phyloP scores from a whole-genome alignment of 768 basidiomycete species.

The Suillus variegatus region DNA sequence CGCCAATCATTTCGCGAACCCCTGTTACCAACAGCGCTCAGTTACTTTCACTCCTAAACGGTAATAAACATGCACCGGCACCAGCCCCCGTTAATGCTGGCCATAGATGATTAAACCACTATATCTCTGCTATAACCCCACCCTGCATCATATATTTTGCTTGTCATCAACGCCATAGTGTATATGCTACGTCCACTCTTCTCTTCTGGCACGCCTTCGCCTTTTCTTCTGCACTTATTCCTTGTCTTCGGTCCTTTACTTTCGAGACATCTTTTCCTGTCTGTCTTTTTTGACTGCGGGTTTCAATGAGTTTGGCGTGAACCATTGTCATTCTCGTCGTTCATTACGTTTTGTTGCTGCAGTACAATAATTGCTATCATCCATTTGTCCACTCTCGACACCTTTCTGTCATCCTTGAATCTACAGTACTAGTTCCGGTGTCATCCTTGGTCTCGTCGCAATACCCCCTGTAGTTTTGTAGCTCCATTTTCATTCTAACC shows the following conservation, averaged over 20 bases:
- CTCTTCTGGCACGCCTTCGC: conserved; percentile 10
- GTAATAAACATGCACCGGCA: conserved; percentile 19
- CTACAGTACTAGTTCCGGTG: conserved; percentile 36
- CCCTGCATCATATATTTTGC: conserved; percentile 22
- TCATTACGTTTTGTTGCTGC: conserved; percentile 24
- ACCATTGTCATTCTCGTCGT: conserved; percentile 27
- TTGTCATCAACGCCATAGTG: conserved; percentile 13
- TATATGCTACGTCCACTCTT: conserved; percentile 5
- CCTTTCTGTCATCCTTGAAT: conserved; percentile 17
- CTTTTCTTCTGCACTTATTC: conserved; percentile 18
- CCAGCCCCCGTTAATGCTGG: conserved; percentile 20
- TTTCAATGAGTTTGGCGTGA: conserved; percentile 23
- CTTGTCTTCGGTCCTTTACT: conserved; percentile 2
- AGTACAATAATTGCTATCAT: conserved; percentile 32
- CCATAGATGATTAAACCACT: conserved; percentile 19
- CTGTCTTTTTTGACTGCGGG: conserved; percentile 18
- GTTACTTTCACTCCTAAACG: conserved; percentile 38
- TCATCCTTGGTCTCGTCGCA: conserved; percentile 28
- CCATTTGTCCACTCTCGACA: conserved; percentile 17
- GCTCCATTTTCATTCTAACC: conserved; percentile 17
- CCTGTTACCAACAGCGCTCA: conserved; percentile 28
- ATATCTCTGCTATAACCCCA: conserved; percentile 11
- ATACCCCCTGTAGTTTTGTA: conserved; percentile 42
- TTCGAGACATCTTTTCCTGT: conserved; percentile 17
- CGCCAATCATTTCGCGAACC: conserved; percentile 16